phyloP scores from a whole-genome alignment of 768 basidiomycete genomes.

The Pholiota microspora region DNA sequence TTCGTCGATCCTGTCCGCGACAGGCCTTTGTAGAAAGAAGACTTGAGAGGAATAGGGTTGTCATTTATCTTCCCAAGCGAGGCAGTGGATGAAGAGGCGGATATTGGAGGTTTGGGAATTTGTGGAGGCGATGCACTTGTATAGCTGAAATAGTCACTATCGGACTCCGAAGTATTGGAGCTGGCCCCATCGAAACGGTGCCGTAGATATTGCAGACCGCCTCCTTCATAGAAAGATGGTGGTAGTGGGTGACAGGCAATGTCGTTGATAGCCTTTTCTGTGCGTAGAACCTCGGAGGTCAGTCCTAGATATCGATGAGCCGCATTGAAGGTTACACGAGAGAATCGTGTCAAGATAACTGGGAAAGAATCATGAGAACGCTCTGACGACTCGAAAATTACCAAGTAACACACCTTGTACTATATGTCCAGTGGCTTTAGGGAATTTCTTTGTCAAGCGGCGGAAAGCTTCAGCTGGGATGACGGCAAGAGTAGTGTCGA shows the following conservation, averaged over 20 bases:
- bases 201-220: conserved; percentile 85
- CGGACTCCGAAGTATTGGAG: conserved; percentile 45
- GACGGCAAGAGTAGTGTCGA: conserved; percentile 95
- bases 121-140: conserved; percentile 27
- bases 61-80: conserved; percentile 26
- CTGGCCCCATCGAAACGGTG: conserved; percentile 78
- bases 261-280: conserved; percentile 96
- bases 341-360: conserved; percentile 96
- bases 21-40: conserved; percentile 17
- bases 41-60: conserved; percentile 19
- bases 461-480: conserved; percentile 98
- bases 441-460: conserved; percentile 91
- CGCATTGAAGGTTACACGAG: conserved; percentile 95
- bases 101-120: conserved; percentile 17
- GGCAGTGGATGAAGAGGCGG: conserved; percentile 21
- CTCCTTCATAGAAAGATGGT: conserved; percentile 85
- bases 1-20: conserved; percentile 13
- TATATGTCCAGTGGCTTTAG: conserved; percentile 95
- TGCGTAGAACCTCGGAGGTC: conserved; percentile 91
- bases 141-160: conserved; percentile 57
- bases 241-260: conserved; percentile 96
- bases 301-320: conserved; percentile 96
- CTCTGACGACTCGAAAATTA: conserved; percentile 6
- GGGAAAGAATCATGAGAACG: conserved; percentile 10
- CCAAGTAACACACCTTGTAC: conserved; percentile 68